Base-by-base conservation (phyloP, 495 filamentous ascomycete species). In the Penicillium coffeae region DNA sequence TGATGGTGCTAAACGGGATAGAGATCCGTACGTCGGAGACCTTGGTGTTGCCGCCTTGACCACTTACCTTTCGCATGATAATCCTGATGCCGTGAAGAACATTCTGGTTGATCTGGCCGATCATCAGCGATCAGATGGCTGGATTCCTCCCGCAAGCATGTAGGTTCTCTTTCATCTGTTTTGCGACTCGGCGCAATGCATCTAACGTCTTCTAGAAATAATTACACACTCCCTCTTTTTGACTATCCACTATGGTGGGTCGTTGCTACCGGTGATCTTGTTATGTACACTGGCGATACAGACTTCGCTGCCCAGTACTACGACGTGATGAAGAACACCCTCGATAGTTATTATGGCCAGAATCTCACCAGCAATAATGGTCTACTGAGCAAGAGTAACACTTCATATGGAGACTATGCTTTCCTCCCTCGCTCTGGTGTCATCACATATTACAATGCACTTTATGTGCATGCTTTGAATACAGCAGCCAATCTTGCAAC, bases 171-270 rank as follows among this genome's bases (percentile, higher is more conserved):
- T 13, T 32, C 21, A n/a, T 21, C 32, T 13, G n/a, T n/a, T n/a
- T n/a, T n/a, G n/a, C n/a, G n/a, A n/a, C n/a, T n/a, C n/a, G n/a
- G n/a, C n/a, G n/a, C n/a, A n/a, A n/a, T n/a, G n/a, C n/a, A n/a
- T n/a, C n/a, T n/a, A n/a, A n/a, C n/a, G n/a, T n/a, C n/a, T n/a
- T n/a, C 5, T 9, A 52, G 66, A 22, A 71, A 71, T 21, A 59
- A 68, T 34, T 77, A 77, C 46, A 66, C 57, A 1, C 65, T 77
- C 5, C 51, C 60, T 6, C 60, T 77, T 0, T 70, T 71, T 36
- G 73, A 77, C 42, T 77, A 77, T 42, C 72, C 73, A 2, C 52
- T 77, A 3, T 74, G 66, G 60, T 77, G 73, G 72, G 64, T 77
- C 2, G 58, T 63, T 8, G 66, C 62, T 27, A 67, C 59, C 38